A percentile compares a stretch with the other conserved stretches of the same genome.
Evolutionary conservation across 1,284 basidiomycete genomes (phyloP).

Genomic region (Termitomyces sp.): DNA sequence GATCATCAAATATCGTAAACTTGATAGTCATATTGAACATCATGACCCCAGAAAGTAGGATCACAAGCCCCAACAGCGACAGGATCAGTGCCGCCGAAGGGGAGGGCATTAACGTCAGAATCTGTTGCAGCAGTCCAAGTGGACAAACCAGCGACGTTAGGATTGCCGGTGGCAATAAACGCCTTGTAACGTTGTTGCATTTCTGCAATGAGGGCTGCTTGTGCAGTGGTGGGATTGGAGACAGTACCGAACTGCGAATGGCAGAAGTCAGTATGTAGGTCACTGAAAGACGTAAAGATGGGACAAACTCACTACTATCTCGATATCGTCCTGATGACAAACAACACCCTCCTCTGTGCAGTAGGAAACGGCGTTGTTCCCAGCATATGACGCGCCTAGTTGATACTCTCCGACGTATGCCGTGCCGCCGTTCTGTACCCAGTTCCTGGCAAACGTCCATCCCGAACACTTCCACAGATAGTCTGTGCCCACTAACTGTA

Average conservation of each 20-base stretch:
- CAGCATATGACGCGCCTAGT: slow-evolving; percentile 65
- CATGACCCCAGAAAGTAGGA: slow-evolving; percentile 59
- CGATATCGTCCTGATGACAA: slow-evolving; percentile 73
- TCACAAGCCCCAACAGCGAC: slow-evolving; percentile 53
- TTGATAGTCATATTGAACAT: slow-evolving; percentile 68
- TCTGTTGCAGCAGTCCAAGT: slow-evolving; percentile 49
- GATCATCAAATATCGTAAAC: slow-evolving; percentile 42
- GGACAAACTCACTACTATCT: slow-evolving; percentile 55
- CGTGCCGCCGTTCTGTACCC: slow-evolving; percentile 57
- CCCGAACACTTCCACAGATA: slow-evolving; percentile 65
- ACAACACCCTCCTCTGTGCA: slow-evolving; percentile 52
- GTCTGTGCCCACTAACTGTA: slow-evolving; percentile 65
- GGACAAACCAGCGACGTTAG: slow-evolving; percentile 44
- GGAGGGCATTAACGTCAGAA: slow-evolving; percentile 44
- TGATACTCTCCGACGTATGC: slow-evolving; percentile 68
- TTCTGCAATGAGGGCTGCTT: slow-evolving; percentile 53
- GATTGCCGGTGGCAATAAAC: slow-evolving; percentile 58
- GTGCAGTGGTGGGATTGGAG: slow-evolving; percentile 47
- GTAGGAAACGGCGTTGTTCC: slow-evolving; percentile 48
- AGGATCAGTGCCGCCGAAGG: slow-evolving; percentile 50
- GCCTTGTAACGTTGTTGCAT: slow-evolving; percentile 64
- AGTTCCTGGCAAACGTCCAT: slow-evolving; percentile 65
- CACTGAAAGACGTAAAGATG: neutral
- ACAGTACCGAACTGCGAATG: slow-evolving; percentile 59
- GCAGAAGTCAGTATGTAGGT: slow-evolving; percentile 1